Base-by-base conservation (phyloP, 371 early-diverging fungal genomes). In the Zopfochytrium polystomum region DNA sequence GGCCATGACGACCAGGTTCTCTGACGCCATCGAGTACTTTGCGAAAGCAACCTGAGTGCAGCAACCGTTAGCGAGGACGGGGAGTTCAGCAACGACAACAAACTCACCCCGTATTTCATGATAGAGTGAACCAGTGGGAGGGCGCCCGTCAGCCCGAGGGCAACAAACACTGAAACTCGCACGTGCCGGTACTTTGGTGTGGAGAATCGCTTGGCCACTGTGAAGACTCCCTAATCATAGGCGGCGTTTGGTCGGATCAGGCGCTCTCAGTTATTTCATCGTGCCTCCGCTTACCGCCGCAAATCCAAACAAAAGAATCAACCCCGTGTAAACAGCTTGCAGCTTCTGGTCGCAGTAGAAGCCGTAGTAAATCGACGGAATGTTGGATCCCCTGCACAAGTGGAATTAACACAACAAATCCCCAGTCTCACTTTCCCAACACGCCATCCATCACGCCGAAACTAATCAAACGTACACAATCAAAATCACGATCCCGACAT, bases 401-500 rank as follows among this genome's bases (percentile, higher is more conserved):
- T 20, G 2, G 55, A 45, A 44, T 15, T 20, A 32, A 15, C 13
- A 31, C 6, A 48, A 33, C 20, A 25, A 3, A 55, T n/a, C 20
- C 18, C 1, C 26, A 43, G n/a, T 23, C 20, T 25, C n/a, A 23
- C 48, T 23, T 48, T 23, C 48, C n/a, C 13, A 5, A 4, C 26
- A 11, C 32, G 27, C 7, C 51, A 27, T 18, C 6, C 23, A 5
- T 20, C 23, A 18, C 18, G 23, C 18, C 11, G n/a, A 52, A 52
- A 34, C 52, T 38, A 1, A 3, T 1, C 9, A 32, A 32, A 30
- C 18, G 52, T 29, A 65, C 65, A 58, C 65, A 47, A 65, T 65
- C 33, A 65, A 33, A 25, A 43, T 45, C 27, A 90, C 87, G 62
- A 96, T 96, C 33, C 96, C 96, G 42, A 90, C 86, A 83, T 93